A percentile compares a stretch with the other conserved stretches of the same genome.
phyloP scores from a whole-genome alignment of 169 alveolate species.

The Eimeria falciformis region DNA sequence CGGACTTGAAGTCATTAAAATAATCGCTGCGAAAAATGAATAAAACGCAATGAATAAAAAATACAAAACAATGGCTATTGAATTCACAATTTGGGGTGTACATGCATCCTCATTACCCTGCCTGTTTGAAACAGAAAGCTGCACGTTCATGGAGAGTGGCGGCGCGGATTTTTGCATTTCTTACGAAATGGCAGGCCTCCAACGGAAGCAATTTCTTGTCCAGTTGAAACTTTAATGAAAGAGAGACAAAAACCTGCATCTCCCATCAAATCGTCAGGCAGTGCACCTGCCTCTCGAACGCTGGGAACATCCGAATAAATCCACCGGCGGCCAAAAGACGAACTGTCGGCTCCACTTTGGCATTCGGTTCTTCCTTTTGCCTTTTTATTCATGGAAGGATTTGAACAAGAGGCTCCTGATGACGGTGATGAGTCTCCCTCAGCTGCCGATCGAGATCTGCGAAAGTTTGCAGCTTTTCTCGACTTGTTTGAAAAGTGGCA shows the following conservation, averaged over 20 bases:
- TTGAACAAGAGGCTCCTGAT: too few relatives aligned
- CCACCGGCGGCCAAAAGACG: not conserved
- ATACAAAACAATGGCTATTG: too few relatives aligned
- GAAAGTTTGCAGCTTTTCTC: conserved; percentile 18
- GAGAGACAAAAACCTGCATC: conserved; percentile 33
- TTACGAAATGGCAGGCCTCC: conserved; percentile 48
- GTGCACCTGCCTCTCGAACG: conserved; percentile 19
- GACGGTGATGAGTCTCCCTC: not conserved
- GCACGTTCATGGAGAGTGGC: not conserved
- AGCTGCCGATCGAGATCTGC: conserved; percentile 9
- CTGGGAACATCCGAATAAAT: not conserved
- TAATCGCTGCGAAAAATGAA: conserved; percentile 4
- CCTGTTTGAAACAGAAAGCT: not conserved
- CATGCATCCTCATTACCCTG: too few relatives aligned
- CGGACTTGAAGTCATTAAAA: conserved; percentile 14
- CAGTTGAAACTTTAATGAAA: conserved; percentile 36
- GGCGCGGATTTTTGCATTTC: not conserved
- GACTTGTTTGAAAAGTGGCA: conserved; percentile 29
- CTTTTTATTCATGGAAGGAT: not conserved
- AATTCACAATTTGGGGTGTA: too few relatives aligned
- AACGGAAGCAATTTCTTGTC: conserved; percentile 36
- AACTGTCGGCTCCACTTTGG: not conserved
- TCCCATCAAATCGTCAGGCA: conserved; percentile 1
- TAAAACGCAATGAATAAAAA: not conserved
- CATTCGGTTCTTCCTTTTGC: conserved; percentile 5